These are phyloP conservation scores for Phoenix roebelenii DNA, from an alignment of 176 grass and related monocot genomes.

Conservation along the genomic window DNA sequence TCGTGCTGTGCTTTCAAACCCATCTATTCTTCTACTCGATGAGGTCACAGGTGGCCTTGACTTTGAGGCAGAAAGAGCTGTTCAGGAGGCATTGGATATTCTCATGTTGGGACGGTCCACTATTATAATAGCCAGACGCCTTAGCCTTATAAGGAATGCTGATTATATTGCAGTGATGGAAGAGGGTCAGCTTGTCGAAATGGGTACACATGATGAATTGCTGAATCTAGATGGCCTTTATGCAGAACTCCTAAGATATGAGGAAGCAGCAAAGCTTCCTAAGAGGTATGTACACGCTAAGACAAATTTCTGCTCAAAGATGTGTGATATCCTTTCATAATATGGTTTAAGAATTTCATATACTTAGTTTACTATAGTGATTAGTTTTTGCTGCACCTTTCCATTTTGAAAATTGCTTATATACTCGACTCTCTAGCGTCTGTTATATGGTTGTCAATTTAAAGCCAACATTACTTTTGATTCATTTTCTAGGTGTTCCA, in stretches of 20 bases:
- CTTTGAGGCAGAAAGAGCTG: conserved; percentile 97
- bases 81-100: conserved; percentile 96
- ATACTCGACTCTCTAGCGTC: no score
- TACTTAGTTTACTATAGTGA: no score
- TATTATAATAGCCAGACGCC: conserved; percentile 99
- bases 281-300: conserved; percentile 42
- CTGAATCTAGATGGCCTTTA: conserved; percentile 89
- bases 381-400: no score
- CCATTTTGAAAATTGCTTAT: no score
- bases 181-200: conserved; percentile 97
- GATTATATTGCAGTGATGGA: conserved; percentile 99
- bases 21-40: conserved; percentile 89
- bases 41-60: conserved; percentile 98
- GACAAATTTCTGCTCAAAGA: no score
- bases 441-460: no score
- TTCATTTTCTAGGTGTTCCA: no score
- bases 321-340: no score
- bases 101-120: conserved; percentile 98
- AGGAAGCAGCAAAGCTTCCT: conserved; percentile 96
- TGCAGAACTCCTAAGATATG: conserved; percentile 88
- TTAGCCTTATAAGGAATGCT: conserved; percentile 90
- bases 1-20: conserved; percentile 88
- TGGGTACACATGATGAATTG: conserved; percentile 97
- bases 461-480: no score
- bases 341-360: no score